phyloP scores from a whole-genome alignment of 1,284 basidiomycete genomes.

The Paramarasmius palmivorus region DNA sequence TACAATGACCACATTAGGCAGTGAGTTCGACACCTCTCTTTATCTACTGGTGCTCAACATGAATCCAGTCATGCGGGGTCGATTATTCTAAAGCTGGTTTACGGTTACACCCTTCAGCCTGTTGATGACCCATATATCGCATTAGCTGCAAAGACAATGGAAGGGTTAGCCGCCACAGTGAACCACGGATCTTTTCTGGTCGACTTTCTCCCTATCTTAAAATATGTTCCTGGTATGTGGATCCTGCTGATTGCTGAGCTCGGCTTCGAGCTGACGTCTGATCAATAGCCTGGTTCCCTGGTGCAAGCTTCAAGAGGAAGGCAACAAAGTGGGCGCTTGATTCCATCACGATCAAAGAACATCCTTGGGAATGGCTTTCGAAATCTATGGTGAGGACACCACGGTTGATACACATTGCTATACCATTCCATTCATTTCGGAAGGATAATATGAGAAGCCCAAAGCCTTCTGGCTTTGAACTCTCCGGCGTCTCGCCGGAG shows the following conservation, averaged over 20 bases:
- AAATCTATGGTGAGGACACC: not conserved
- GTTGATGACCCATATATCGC: slow-evolving; percentile 29
- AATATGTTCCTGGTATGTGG: slow-evolving; percentile 21
- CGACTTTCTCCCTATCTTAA: slow-evolving; percentile 26
- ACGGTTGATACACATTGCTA: not conserved
- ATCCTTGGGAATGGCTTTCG: slow-evolving; percentile 3
- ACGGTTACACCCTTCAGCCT: slow-evolving; percentile 28
- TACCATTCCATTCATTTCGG: too few species aligned
- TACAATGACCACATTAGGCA: slow-evolving; percentile 27
- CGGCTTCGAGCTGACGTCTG: slow-evolving; percentile 15
- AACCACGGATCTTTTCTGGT: slow-evolving; percentile 29
- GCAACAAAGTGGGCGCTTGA: slow-evolving; percentile 1
- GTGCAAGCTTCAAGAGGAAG: slow-evolving; percentile 5
- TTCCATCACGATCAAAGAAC: not conserved
- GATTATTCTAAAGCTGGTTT: slow-evolving; percentile 27
- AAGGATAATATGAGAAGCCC: too few species aligned
- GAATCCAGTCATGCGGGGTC: slow-evolving; percentile 22
- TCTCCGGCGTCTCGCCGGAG: too few species aligned
- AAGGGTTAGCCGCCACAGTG: not conserved
- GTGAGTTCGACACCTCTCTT: slow-evolving; percentile 17
- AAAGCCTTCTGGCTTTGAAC: too few species aligned
- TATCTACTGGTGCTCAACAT: not conserved
- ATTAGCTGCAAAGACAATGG: slow-evolving; percentile 20
- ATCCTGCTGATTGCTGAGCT: not conserved
- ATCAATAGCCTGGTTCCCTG: slow-evolving; percentile 12